Percentiles rank a stretch among this genome's conserved stretches.
phyloP scores from a whole-genome alignment of 2,329 filamentous ascomycete species.

The Cladophialophora chaetospira region DNA sequence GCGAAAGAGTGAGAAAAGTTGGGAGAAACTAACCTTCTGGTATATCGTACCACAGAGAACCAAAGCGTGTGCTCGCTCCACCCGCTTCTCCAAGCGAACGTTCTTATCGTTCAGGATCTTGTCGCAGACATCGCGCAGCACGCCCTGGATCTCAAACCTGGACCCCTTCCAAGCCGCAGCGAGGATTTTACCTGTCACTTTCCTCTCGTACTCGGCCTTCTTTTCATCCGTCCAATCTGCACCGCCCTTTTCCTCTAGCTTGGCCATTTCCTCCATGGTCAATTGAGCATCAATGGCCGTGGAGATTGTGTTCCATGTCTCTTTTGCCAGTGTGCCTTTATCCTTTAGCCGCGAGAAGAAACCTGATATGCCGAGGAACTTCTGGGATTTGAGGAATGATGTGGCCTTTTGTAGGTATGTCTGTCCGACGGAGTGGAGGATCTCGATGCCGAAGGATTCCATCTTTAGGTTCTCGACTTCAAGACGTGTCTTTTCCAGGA shows the following conservation, averaged over 20 bases:
- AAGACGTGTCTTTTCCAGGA: conserved; percentile 89
- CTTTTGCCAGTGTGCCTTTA: conserved; percentile 94
- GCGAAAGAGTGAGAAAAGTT: not conserved
- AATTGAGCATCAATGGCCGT: conserved; percentile 96
- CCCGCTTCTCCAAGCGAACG: conserved; percentile 77
- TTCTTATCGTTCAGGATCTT: conserved; percentile 77
- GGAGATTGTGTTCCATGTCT: conserved; percentile 97
- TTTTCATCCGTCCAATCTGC: conserved; percentile 99
- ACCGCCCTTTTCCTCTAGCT: conserved; percentile 88
- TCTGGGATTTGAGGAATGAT: conserved; percentile 88
- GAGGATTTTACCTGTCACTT: conserved; percentile 95
- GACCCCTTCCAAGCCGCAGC: conserved; percentile 94
- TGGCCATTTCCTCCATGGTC: conserved; percentile 99
- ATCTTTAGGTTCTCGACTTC: conserved; percentile 99
- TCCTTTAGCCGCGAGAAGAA: conserved; percentile 95
- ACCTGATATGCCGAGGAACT: conserved; percentile 92
- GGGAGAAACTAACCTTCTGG: conserved; percentile 64
- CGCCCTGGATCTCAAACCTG: conserved; percentile 97
- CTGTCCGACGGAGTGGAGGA: conserved; percentile 88
- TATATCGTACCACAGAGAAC: conserved; percentile 88
- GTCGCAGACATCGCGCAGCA: conserved; percentile 92
- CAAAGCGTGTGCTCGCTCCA: conserved; percentile 88
- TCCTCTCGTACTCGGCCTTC: conserved; percentile 91
- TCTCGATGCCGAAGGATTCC: conserved; percentile 97
- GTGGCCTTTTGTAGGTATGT: conserved; percentile 89